Evolutionary conservation across 768 basidiomycete species (phyloP), one percentile per base, ranked within the genome.

Genomic region (Phaffia australis): DNA sequence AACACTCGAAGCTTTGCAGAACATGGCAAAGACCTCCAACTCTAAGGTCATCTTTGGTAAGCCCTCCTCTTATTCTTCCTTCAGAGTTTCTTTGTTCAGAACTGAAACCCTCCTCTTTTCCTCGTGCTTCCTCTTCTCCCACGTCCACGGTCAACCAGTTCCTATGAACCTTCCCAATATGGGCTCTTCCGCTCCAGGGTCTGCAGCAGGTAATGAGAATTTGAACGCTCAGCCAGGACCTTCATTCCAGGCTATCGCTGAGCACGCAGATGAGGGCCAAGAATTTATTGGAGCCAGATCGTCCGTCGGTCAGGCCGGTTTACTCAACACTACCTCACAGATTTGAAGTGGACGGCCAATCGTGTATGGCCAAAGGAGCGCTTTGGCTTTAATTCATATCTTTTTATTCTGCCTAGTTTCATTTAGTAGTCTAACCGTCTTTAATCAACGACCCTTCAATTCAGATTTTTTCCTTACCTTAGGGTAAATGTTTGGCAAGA

Each of bases 1-100:
- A 68, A 94, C 97, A 75, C 83, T 98, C 70, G 94, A 99, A 77
- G 89, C 92, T 57, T 82, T 97, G 70, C 91, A 95, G 81, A 82
- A 84, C 73, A 98, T 98, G 93, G 88, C 93, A 57, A 87, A 88
- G 77, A 84, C 83, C 19, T 84, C 87, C n/a, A 81, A 81, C 71
- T 85, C 82, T 81, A 98, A 98, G 77, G 90, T 94, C 71, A 82
- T 98, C 65, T 95, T 97, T 72, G 92, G 35, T 89, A 88, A 16
- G 91, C 91, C 89, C 52, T 50, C 42, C 61, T 69, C 0, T 57
- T 62, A 32, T 52, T 3, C 21, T 2, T 14, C 56, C 14, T 57
- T 21, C 16, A n/a, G n/a, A n/a, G n/a, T n/a, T 7, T 21, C n/a
- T 50, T 47, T 48, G 16, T 49, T 30, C 27, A 65, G 50, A 27